Base-by-base conservation (phyloP, 805 yeast genomes). In the Ascoidea rubescens region DNA sequence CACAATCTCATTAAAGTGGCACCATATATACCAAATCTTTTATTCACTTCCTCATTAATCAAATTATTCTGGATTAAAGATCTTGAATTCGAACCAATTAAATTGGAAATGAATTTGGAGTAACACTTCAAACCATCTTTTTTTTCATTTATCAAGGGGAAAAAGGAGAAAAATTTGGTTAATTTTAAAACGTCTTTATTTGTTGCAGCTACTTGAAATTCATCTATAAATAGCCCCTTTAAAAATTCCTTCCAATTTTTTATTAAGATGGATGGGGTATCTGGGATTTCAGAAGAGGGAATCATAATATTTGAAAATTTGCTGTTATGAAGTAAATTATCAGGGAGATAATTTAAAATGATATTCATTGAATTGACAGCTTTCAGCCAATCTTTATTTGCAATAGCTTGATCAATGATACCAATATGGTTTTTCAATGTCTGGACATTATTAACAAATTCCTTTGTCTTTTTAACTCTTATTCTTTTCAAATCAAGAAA, bases 281-380 rank as follows among this genome's bases (percentile, higher is more conserved):
- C 95, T 0, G 96, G 96, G 14, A 89, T 73, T 52, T 87, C 95
- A 8, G 84, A 71, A 0, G 95, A 80, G 0, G 99, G 99, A 16
- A 91, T 91, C 60, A 85, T 86, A 48, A 74, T 80, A 50, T 80
- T 75, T 1, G 95, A 91, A 64, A 84, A 89, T 52, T 77, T 71
- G 17, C 96, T 90, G 14, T 66, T 57, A 30, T 74, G 69, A 14
- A 84, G 62, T 5, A 75, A 59, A 1, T 71, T 73, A 1, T 64
- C 58, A 0, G 95, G 87, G 45, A 91, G 67, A 5, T 62, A 52
- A 48, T 75, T 68, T 4, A 84, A 79, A 31, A 68, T 69, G 53
- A 67, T 61, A 16, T 66, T 60, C 4, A 89, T 83, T 16, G 88
- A 76, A 51, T 69, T 70, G 0, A 96, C 91, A 1, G 96, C 96